Conservation (phyloP, 2,329 filamentous ascomycete genomes). For the Clarireedia homoeocarpa region DNA sequence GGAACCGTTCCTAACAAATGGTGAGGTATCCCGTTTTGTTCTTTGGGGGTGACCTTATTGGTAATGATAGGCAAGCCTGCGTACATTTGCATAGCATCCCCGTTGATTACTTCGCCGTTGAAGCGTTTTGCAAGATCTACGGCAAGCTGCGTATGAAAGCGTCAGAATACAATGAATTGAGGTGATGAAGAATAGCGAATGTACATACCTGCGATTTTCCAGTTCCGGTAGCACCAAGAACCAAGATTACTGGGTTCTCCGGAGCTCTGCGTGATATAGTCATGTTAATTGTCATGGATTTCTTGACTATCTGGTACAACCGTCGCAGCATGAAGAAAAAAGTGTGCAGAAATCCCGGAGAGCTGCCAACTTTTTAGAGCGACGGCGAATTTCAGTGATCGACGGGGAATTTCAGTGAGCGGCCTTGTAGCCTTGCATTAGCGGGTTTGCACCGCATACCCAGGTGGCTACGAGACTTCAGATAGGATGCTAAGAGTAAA, state of each 20-base stretch:
- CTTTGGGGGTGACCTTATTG: conserved; percentile 74
- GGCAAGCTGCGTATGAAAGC: conserved; percentile 39
- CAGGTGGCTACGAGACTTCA: too few species aligned
- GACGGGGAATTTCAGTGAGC: too few species aligned
- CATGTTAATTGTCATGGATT: background rate
- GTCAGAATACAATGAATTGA: background rate
- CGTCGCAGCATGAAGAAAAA: conserved; percentile 15
- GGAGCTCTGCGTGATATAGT: conserved; percentile 31
- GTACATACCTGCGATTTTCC: conserved; percentile 83
- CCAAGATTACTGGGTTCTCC: conserved; percentile 60
- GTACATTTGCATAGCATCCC: conserved; percentile 98
- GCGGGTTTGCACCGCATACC: too few species aligned
- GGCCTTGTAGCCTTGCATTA: too few species aligned
- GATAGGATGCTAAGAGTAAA: too few species aligned
- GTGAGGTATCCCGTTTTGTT: conserved; percentile 75
- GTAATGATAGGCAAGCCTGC: conserved; percentile 86
- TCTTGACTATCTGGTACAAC: conserved; percentile 6
- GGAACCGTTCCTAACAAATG: conserved; percentile 77
- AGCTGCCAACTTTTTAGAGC: background rate
- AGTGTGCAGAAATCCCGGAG: background rate
- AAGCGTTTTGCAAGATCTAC: conserved; percentile 77
- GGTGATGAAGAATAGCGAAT: background rate
- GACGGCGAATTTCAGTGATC: too few species aligned
- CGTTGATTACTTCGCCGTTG: conserved; percentile 92
- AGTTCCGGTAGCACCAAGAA: conserved; percentile 86